These are phyloP conservation scores for Syzygium syzygioides DNA, from an alignment of 441 rosid species.

Conservation along the genomic window DNA sequence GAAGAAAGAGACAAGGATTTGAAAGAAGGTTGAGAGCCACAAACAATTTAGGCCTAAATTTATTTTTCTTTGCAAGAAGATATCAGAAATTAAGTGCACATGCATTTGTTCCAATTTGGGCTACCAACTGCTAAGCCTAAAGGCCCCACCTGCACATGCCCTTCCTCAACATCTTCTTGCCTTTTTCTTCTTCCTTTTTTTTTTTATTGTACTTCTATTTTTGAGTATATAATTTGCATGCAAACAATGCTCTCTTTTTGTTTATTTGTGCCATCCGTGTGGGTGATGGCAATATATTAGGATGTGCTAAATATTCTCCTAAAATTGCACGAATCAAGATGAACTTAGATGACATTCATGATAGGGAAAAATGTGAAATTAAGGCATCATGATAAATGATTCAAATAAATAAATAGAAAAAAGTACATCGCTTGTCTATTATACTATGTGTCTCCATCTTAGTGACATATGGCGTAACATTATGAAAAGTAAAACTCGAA, in stretches of 20 bases:
- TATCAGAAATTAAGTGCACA: constrained; percentile 36
- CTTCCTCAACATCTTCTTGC: constrained; percentile 10
- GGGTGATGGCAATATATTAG: not conserved
- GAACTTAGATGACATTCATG: not conserved
- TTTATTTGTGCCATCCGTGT: not conserved
- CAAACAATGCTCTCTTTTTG: not conserved
- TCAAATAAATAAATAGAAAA: not conserved
- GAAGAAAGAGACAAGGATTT: constrained; percentile 18
- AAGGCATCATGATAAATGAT: not conserved
- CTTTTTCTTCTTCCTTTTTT: not conserved
- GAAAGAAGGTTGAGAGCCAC: not conserved
- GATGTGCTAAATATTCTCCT: not conserved
- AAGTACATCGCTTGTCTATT: not conserved
- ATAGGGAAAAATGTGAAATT: not conserved
- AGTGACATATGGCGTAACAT: not conserved
- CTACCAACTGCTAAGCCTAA: constrained; percentile 23
- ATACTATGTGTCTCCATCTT: not conserved
- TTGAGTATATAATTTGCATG: not conserved
- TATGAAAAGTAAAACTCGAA: accelerated
- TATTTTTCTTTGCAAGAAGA: not conserved
- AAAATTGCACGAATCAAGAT: constrained; percentile 1
- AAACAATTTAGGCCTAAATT: not conserved
- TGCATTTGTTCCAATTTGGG: constrained; percentile 52
- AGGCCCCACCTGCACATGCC: constrained; percentile 55
- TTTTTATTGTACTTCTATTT: not conserved